Conservation (phyloP, 495 filamentous ascomycete genomes). For the Stereocaulon alpinum region DNA sequence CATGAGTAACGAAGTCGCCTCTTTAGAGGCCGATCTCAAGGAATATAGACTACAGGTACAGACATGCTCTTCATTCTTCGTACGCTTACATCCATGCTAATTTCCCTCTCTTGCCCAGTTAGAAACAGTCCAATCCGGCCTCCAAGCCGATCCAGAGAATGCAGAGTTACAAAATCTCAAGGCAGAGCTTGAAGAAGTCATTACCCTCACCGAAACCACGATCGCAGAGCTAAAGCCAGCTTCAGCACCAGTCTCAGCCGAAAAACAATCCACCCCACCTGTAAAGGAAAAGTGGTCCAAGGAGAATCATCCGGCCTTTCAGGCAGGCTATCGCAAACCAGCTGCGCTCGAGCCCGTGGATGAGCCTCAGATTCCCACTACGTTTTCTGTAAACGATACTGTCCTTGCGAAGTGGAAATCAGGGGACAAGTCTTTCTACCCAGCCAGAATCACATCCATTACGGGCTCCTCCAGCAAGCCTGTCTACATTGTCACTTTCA, state of each 20-base stretch:
- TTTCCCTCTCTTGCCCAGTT: slow-evolving; percentile 43
- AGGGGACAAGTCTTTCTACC: slow-evolving; percentile 84
- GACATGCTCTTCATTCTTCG: background rate
- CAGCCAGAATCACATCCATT: slow-evolving; percentile 83
- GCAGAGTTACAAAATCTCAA: slow-evolving; percentile 69
- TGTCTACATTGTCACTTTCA: slow-evolving; percentile 89
- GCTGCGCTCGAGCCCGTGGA: slow-evolving; percentile 35
- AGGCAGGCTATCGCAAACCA: slow-evolving; percentile 43
- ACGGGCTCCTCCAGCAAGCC: slow-evolving; percentile 81
- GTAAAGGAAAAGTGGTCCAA: slow-evolving; percentile 58
- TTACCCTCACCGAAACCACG: slow-evolving; percentile 63
- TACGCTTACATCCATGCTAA: background rate
- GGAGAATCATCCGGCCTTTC: slow-evolving; percentile 59
- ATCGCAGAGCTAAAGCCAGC: slow-evolving; percentile 69
- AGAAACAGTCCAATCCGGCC: slow-evolving; percentile 63
- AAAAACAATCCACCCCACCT: slow-evolving; percentile 36
- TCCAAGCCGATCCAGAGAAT: slow-evolving; percentile 77
- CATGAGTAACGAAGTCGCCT: slow-evolving; percentile 51
- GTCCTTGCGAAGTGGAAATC: slow-evolving; percentile 85
- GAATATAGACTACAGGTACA: slow-evolving; percentile 73
- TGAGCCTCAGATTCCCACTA: slow-evolving; percentile 36
- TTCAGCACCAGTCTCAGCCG: slow-evolving; percentile 37
- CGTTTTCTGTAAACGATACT: slow-evolving; percentile 79
- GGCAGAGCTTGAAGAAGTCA: slow-evolving; percentile 74
- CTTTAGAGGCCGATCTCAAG: slow-evolving; percentile 65